A percentile compares a stretch with the other conserved stretches of the same genome.
Evolutionary conservation across 164 flowering plant genomes (phyloP).

Genomic region (Protea cynaroides): DNA sequence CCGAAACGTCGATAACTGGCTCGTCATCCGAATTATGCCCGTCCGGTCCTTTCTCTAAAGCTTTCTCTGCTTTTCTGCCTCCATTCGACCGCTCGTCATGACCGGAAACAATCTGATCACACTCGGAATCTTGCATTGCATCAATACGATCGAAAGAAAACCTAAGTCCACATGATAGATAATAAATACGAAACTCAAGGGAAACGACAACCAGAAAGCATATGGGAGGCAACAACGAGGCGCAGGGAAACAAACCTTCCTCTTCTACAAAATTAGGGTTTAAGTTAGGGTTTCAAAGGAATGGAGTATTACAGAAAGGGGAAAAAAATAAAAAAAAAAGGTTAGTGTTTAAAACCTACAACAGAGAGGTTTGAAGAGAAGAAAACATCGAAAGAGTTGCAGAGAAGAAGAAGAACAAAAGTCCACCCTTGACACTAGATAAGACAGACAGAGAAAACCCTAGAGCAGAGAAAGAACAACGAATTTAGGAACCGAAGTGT

Average conservation of each 20-base stretch:
- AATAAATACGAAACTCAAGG: neutral
- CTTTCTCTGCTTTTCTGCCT: constrained; percentile 1
- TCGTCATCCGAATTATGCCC: constrained; percentile 25
- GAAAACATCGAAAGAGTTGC: neutral
- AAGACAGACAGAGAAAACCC: too few species aligned
- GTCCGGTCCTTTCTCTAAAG: neutral
- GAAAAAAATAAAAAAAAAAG: neutral
- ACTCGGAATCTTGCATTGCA: constrained; percentile 5
- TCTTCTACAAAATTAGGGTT: neutral
- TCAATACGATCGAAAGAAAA: neutral
- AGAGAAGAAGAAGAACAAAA: neutral
- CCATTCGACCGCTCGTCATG: constrained; percentile 2
- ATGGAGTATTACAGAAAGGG: neutral
- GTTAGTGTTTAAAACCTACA: neutral
- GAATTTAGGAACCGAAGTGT: neutral
- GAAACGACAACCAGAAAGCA: neutral
- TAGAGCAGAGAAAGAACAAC: neutral
- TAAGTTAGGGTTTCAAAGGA: neutral
- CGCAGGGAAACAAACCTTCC: neutral
- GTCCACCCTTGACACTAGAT: neutral
- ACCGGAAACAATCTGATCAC: neutral
- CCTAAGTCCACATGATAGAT: neutral
- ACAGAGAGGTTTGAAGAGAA: too few species aligned
- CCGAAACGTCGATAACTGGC: constrained; percentile 55
- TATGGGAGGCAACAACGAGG: neutral